A percentile compares a stretch with the other conserved stretches of the same genome.
Conservation (phyloP, 768 basidiomycete species). For the Tricholoma furcatifolium region DNA sequence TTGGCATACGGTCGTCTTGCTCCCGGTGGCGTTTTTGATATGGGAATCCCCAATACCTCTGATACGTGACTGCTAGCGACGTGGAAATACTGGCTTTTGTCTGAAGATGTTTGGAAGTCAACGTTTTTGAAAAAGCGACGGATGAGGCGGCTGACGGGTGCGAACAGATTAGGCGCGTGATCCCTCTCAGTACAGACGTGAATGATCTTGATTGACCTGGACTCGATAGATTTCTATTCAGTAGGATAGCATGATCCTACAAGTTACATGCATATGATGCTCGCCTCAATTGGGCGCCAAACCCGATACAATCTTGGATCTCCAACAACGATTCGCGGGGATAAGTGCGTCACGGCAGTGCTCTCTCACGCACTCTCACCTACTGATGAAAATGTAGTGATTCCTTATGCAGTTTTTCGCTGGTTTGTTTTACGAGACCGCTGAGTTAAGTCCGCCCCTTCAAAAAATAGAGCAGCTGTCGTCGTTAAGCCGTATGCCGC, state of each 20-base stretch:
- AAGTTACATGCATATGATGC: too few species aligned
- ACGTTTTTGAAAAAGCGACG: not conserved
- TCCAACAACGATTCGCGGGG: too few species aligned
- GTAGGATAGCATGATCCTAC: too few species aligned
- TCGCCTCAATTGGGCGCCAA: not conserved
- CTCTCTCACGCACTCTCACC: not conserved
- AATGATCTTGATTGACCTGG: too few species aligned
- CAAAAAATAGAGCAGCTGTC: not conserved
- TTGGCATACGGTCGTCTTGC: conserved; percentile 5
- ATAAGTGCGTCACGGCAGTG: too few species aligned
- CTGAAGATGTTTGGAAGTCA: not conserved
- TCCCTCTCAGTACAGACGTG: too few species aligned
- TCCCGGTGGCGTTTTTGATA: conserved; percentile 13
- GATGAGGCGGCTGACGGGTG: too few species aligned
- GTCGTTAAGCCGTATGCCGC: not conserved
- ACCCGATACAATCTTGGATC: not conserved
- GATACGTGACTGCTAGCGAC: not conserved
- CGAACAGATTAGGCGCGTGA: too few species aligned
- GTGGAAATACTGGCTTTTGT: not conserved
- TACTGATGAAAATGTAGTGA: not conserved
- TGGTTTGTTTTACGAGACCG: not conserved
- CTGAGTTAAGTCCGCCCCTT: not conserved
- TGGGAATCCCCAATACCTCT: not conserved
- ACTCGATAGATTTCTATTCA: too few species aligned
- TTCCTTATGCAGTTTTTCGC: not conserved